Conservation (phyloP, 2,329 filamentous ascomycete species). For the Chaetomiaceae sp. region DNA sequence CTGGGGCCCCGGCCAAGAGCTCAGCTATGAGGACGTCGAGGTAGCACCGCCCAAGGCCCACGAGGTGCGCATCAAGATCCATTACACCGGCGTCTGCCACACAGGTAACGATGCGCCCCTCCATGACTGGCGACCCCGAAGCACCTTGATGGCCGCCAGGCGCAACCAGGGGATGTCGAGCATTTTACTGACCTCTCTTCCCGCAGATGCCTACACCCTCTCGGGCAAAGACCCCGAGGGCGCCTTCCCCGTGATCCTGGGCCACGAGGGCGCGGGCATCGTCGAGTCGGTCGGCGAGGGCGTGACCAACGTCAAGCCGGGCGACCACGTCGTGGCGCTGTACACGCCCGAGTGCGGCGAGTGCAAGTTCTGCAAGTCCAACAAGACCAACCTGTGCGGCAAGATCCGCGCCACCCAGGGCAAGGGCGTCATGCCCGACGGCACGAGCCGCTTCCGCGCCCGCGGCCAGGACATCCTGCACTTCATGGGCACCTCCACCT, state of each 20-base stretch:
- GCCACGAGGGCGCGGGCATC: constrained; percentile 86
- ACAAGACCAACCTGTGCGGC: constrained; percentile 98
- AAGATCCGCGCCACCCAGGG: constrained; percentile 98
- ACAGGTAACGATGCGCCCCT: constrained; percentile 56
- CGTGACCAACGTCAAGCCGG: constrained; percentile 88
- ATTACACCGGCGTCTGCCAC: constrained; percentile 98
- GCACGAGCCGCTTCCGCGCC: constrained; percentile 88
- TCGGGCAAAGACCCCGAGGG: constrained; percentile 97
- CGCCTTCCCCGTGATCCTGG: constrained; percentile 82
- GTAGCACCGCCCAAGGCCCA: constrained; percentile 83
- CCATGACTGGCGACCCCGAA: not conserved
- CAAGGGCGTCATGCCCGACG: constrained; percentile 94
- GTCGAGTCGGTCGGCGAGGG: constrained; percentile 93
- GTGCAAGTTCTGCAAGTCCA: constrained; percentile 99
- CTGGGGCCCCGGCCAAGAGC: constrained; percentile 90
- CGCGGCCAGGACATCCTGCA: constrained; percentile 93
- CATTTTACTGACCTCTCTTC: not conserved
- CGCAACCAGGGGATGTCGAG: too few relatives aligned
- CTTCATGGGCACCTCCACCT: constrained; percentile 99
- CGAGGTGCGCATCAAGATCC: constrained; percentile 94
- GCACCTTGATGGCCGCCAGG: constrained; percentile 9
- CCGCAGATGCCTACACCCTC: constrained; percentile 78
- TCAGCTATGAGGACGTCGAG: constrained; percentile 88
- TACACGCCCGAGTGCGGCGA: constrained; percentile 96
- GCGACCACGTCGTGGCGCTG: constrained; percentile 85